Evolutionary conservation across 495 filamentous ascomycete species (phyloP).

Genomic region (Podospora conica): DNA sequence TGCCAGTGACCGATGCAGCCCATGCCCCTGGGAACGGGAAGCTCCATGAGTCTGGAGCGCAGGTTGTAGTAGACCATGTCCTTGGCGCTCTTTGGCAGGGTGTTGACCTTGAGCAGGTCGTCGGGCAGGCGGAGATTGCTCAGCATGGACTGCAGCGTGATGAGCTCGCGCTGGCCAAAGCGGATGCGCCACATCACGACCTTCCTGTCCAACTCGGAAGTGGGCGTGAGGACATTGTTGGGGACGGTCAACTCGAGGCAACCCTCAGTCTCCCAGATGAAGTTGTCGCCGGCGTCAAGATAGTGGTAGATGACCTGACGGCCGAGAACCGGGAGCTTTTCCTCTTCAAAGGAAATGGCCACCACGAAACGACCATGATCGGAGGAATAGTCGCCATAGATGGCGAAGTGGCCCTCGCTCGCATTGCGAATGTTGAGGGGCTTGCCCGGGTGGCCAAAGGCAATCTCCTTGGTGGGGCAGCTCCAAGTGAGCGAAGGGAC

Average conservation of each 20-base stretch:
- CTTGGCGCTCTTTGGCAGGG: background rate
- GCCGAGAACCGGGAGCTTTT: background rate
- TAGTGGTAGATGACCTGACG: constrained; percentile 7
- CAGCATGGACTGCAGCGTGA: background rate
- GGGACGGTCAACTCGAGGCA: background rate
- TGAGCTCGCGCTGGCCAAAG: background rate
- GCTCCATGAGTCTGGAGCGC: background rate
- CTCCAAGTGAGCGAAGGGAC: background rate
- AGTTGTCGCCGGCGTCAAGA: background rate
- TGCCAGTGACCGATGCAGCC: background rate
- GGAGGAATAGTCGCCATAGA: background rate
- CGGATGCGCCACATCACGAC: background rate
- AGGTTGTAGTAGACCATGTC: background rate
- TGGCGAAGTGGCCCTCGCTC: background rate
- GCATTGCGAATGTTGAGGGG: background rate
- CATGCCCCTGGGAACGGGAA: background rate
- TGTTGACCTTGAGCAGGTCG: background rate
- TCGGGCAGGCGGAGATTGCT: background rate
- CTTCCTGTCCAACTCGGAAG: background rate
- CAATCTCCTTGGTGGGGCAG: background rate
- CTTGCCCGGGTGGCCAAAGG: background rate
- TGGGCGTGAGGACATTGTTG: background rate
- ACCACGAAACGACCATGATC: background rate
- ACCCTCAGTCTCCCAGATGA: background rate
- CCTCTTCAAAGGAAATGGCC: background rate